Base-by-base conservation (phyloP, 768 basidiomycete genomes). In the Aureoboletus auriporus region DNA sequence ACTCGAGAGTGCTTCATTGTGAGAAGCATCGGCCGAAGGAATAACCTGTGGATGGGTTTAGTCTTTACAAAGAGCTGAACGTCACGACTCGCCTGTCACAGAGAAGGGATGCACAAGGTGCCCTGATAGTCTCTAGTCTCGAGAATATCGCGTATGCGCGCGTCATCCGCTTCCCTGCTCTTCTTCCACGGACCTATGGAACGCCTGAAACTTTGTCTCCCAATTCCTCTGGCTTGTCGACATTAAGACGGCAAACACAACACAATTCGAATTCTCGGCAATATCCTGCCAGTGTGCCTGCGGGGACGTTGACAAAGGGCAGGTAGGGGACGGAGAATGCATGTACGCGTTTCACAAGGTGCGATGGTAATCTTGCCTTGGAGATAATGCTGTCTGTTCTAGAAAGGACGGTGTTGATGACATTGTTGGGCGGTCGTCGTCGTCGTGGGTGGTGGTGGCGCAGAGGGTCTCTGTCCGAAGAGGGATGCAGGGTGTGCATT, bases 1-100 rank as follows among this genome's bases (percentile, higher is more conserved):
- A 60, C 83, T 88, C 0, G 93, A 83, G 4, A 99, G 72, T 0
- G 91, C 87, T 58, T 91, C 90, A 61, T 99, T 93, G 62, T 96
- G 94, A 1, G 84, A 84, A 0, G 79, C 73, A 59, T 99, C 95
- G 44, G 82, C 79, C n/a, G 89, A 44, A 83, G 77, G 68, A 93
- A 96, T 4, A 96, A 58, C 47, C 92, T 94, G 42, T 16, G 42
- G 16, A 34, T 20, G 28, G 6, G 37, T 44, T 42, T n/a, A n/a
- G n/a, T n/a, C n/a, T n/a, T n/a, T n/a, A n/a, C n/a, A n/a, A n/a
- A n/a, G n/a, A n/a, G n/a, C n/a, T 33, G 5, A 10, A 14, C 4
- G 27, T 26, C n/a, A n/a, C n/a, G n/a, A 27, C 56, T 68, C 28
- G 86, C 93, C 86, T 73, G 64, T 97, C 94, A 63, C 96, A 97